Conservation (phyloP, 768 basidiomycete species). For the Suillus occidentalis region DNA sequence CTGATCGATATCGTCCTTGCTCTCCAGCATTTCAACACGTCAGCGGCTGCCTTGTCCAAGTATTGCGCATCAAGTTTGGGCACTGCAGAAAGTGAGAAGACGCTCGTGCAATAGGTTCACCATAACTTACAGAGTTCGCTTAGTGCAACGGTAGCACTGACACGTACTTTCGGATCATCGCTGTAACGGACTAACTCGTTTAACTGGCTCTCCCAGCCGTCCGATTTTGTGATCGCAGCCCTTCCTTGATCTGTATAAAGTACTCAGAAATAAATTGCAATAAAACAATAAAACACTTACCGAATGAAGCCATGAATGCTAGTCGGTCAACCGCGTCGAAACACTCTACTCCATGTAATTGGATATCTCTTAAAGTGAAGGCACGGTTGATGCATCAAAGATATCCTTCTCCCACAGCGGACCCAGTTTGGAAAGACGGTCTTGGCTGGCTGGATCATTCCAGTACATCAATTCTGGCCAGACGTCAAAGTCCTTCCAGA, state of each 20-base stretch:
- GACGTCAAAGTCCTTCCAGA: conserved; percentile 9
- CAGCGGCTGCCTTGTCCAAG: neutral
- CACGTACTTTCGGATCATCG: conserved; percentile 2
- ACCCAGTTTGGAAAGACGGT: conserved; percentile 10
- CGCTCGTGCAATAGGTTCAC: neutral
- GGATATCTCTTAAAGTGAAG: conserved; percentile 6
- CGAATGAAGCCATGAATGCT: conserved; percentile 12
- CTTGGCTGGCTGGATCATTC: conserved; percentile 13
- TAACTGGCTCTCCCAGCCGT: neutral
- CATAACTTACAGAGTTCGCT: conserved; percentile 5
- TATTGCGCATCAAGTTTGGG: neutral
- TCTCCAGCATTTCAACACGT: conserved; percentile 7
- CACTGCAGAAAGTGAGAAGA: neutral
- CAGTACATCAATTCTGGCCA: conserved; percentile 16
- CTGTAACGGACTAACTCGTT: neutral
- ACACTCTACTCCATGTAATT: neutral
- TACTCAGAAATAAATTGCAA: neutral
- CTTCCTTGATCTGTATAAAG: conserved; percentile 6
- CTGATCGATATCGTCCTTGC: neutral
- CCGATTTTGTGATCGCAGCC: neutral
- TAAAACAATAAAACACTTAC: neutral
- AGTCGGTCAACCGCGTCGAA: conserved; percentile 12
- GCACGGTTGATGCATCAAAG: conserved; percentile 7
- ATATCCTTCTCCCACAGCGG: conserved; percentile 13
- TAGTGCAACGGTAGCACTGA: conserved; percentile 4